A percentile compares a stretch with the other conserved stretches of the same genome.
Conservation (phyloP, 148 eudicot species). For the Hydrangea macrophylla region DNA sequence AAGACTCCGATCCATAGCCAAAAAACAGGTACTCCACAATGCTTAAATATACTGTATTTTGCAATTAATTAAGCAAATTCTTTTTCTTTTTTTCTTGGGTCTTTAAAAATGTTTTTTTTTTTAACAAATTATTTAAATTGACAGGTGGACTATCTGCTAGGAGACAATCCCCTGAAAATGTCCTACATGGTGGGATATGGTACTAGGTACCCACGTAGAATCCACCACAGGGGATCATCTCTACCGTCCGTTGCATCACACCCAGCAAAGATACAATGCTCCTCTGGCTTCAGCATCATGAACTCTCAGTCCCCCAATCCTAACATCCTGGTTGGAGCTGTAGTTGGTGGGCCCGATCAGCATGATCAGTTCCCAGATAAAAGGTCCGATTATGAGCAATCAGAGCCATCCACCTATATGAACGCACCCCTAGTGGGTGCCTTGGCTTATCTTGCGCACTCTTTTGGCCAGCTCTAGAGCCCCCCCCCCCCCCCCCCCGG, state of each 20-base stretch:
- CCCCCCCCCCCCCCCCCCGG: no score
- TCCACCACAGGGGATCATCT: slow-evolving; percentile 86
- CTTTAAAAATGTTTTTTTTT: neutral
- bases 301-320: slow-evolving; percentile 67
- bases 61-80: neutral
- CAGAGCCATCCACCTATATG: slow-evolving; percentile 74
- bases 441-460: slow-evolving; percentile 78
- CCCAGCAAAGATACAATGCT: slow-evolving; percentile 74
- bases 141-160: slow-evolving; percentile 77
- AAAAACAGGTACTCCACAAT: slow-evolving; percentile 56
- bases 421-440: slow-evolving; percentile 86
- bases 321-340: slow-evolving; percentile 63
- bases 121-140: no score
- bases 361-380: slow-evolving; percentile 61
- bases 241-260: slow-evolving; percentile 56
- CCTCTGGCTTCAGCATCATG: slow-evolving; percentile 56
- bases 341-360: slow-evolving; percentile 76
- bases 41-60: neutral
- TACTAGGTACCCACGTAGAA: slow-evolving; percentile 58
- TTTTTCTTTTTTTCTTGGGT: neutral
- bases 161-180: slow-evolving; percentile 75
- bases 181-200: slow-evolving; percentile 90
- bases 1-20: slow-evolving; percentile 57
- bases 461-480: slow-evolving; percentile 65
- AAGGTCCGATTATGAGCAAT: slow-evolving; percentile 69